A percentile compares a stretch with the other conserved stretches of the same genome.
Evolutionary conservation across 2,329 filamentous ascomycete species (phyloP).

Genomic region (Decorospora gaudefroyi): DNA sequence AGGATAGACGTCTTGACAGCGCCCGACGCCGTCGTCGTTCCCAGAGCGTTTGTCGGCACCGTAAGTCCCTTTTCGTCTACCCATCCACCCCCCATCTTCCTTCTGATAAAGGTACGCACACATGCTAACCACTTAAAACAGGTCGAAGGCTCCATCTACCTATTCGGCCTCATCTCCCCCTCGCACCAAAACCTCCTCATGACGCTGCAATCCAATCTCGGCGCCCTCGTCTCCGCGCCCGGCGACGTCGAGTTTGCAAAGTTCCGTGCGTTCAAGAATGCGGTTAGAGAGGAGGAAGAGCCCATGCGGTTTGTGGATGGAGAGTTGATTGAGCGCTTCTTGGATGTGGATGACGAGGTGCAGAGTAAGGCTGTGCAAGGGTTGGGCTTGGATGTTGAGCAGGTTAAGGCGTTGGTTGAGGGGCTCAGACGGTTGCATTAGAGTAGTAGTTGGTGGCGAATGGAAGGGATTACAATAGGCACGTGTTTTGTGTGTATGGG

Average conservation of each 20-base stretch:
- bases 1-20: constrained; percentile 69
- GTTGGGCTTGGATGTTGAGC: constrained; percentile 61
- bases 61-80: constrained; percentile 62
- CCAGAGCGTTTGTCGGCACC: constrained; percentile 85
- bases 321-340: constrained; percentile 83
- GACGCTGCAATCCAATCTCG: constrained; percentile 74
- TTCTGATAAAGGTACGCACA: not conserved
- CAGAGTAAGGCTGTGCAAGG: constrained; percentile 60
- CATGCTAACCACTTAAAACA: constrained; percentile 47
- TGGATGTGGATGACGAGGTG: constrained; percentile 67
- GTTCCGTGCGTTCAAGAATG: constrained; percentile 81
- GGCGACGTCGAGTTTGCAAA: constrained; percentile 76
- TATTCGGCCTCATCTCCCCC: constrained; percentile 79
- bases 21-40: constrained; percentile 70
- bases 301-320: constrained; percentile 91
- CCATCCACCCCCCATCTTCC: not conserved
- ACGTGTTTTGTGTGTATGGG: not conserved
- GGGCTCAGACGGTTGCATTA: constrained; percentile 56
- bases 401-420: constrained; percentile 64
- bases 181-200: constrained; percentile 78
- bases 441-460: not conserved
- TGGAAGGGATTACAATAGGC: not conserved
- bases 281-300: constrained; percentile 70
- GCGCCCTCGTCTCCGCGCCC: constrained; percentile 66
- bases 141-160: constrained; percentile 89